These are phyloP conservation scores for Cordyceps pruinosa DNA, from an alignment of 2,329 filamentous ascomycete genomes.

Conservation along the genomic window DNA sequence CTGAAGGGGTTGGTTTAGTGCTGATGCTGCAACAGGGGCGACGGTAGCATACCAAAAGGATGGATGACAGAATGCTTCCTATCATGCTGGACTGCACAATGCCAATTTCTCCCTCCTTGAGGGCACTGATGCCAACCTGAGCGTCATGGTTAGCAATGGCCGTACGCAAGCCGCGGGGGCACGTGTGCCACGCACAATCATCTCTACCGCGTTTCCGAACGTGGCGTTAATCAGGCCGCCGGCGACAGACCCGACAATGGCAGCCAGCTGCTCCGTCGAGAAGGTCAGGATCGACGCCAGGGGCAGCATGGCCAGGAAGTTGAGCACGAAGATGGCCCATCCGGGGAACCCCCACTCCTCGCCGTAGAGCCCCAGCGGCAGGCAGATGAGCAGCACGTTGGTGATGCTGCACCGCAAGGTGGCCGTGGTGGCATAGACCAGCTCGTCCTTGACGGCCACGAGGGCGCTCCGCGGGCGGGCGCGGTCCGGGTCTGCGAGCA, in stretches of 20 bases:
- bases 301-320: slow-evolving; percentile 59
- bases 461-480: background rate
- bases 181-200: slow-evolving; percentile 41
- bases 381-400: slow-evolving; percentile 56
- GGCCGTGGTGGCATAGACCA: slow-evolving; percentile 8
- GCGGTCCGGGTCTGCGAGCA: background rate
- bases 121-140: slow-evolving; percentile 11
- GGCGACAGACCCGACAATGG: slow-evolving; percentile 53
- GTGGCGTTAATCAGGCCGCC: slow-evolving; percentile 60
- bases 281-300: slow-evolving; percentile 56
- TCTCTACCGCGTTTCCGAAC: slow-evolving; percentile 59
- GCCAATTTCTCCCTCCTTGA: slow-evolving; percentile 12
- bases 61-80: slow-evolving; percentile 11
- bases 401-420: slow-evolving; percentile 15
- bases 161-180: background rate
- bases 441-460: background rate
- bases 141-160: background rate
- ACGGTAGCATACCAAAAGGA: background rate
- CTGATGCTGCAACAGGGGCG: no score
- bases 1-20: background rate
- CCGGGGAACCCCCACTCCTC: slow-evolving; percentile 39
- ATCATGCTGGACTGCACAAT: slow-evolving; percentile 13
- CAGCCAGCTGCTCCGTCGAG: slow-evolving; percentile 56
- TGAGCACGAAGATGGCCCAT: slow-evolving; percentile 48
- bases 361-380: slow-evolving; percentile 56